Evolutionary conservation across 78 protist species (phyloP).

Genomic region (Cavenderia fasciculata): DNA sequence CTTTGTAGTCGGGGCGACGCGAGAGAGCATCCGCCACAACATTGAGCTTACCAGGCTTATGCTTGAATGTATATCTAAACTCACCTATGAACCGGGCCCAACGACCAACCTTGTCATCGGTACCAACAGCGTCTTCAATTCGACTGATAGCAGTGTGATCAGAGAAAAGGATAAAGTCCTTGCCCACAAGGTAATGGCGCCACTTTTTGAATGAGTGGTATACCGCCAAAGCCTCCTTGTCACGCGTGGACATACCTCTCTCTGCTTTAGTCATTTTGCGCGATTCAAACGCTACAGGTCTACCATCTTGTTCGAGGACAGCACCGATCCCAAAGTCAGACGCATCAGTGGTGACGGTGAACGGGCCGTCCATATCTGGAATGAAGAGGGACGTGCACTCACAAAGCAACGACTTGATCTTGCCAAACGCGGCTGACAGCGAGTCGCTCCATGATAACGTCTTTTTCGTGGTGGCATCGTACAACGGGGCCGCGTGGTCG

Average conservation of each 20-base stretch:
- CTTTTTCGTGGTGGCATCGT: not conserved
- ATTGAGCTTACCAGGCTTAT: not conserved
- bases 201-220: not conserved
- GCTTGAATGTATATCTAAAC: not conserved
- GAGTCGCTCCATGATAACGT: not conserved
- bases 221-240: slow-evolving; percentile 46
- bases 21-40: slow-evolving; percentile 6
- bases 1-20: slow-evolving; percentile 16
- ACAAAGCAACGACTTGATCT: not conserved
- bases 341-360: slow-evolving; percentile 31
- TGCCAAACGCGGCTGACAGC: not conserved
- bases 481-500: too few species aligned
- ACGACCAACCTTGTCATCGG: not conserved
- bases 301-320: slow-evolving; percentile 26
- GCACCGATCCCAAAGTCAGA: slow-evolving; percentile 44
- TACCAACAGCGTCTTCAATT: not conserved
- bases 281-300: slow-evolving; percentile 30
- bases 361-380: not conserved
- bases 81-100: not conserved
- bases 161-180: not conserved
- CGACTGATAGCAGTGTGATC: slow-evolving; percentile 43
- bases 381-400: not conserved
- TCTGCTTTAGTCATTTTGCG: slow-evolving; percentile 22
- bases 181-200: not conserved
- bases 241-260: not conserved